Base-by-base conservation (phyloP, 257 asterid species). In the Schizonepeta tenuifolia region DNA sequence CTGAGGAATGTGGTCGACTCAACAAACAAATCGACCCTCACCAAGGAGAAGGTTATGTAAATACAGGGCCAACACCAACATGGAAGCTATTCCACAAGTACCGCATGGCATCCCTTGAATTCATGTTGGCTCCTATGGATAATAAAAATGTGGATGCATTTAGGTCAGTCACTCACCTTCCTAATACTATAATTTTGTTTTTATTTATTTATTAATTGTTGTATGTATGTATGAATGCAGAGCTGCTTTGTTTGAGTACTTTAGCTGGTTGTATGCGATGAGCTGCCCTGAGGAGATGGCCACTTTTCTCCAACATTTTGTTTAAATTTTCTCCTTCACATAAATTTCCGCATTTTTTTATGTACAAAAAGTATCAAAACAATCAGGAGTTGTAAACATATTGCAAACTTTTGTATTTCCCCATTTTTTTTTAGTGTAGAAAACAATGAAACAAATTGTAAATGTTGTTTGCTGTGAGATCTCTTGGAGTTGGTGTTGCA, bases 1-100 rank as follows among this genome's bases (percentile, higher is more conserved):
- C 79, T 31, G 68, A 68, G 75, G 75, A 65, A 9, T 79, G 82
- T 54, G 40, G 69, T 31, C 17, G 33, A 13, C 13, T 79, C 69
- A 15, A 18, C 18, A 43, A 75, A 6, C 71, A 68, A 35, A 38
- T 74, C 14, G 63, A 71, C 68, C 81, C 81, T 65, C 81, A 75
- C 69, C 83, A 75, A 8, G 20, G 7, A 8, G 13, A 50, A 17
- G 41, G 41, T 36, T 10, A 8, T 7, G 41, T 9, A 0, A 9
- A 35, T 36, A 1, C 41, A 8, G 10, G 9, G 41, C 33, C 33
- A 28, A 36, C 41, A 36, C 41, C 41, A 36, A 36, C 41, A 36
- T 36, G 41, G 41, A 36, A 36, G 41, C 11, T 36, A 50, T 18
- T 50, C 56, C 2, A 36, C 10, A 36, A 9, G 41, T 47, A 47